These are phyloP conservation scores for Eucommia ulmoides DNA, from an alignment of 257 asterid species.

Conservation along the genomic window DNA sequence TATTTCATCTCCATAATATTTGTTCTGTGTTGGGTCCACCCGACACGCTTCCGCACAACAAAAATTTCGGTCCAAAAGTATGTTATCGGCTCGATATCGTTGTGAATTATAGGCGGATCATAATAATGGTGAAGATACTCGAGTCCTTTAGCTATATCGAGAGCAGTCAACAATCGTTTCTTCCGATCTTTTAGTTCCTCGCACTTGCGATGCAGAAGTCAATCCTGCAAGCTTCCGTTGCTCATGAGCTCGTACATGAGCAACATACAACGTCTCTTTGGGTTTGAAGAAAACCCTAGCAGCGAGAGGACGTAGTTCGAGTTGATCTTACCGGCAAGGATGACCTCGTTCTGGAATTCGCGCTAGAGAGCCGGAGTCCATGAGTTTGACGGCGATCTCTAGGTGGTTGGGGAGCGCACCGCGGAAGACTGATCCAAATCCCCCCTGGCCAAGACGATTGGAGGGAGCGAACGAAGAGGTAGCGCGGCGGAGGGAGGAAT, in stretches of 20 bases:
- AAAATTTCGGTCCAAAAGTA: constrained; percentile 53
- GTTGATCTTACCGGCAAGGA: constrained; percentile 59
- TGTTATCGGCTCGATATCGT: constrained; percentile 88
- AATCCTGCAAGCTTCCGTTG: constrained; percentile 92
- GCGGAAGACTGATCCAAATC: constrained; percentile 84
- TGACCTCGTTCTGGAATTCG: constrained; percentile 86
- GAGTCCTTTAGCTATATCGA: constrained; percentile 75
- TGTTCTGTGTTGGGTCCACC: too few species aligned
- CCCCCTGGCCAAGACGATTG: constrained; percentile 84
- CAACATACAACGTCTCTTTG: constrained; percentile 65
- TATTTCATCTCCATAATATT: too few species aligned
- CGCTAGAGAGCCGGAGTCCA: constrained; percentile 97
- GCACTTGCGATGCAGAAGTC: constrained; percentile 68
- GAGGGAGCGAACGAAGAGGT: constrained; percentile 59
- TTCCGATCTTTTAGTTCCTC: constrained; percentile 68
- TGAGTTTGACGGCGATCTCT: constrained; percentile 60
- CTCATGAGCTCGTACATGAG: constrained; percentile 76
- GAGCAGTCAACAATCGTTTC: constrained; percentile 48
- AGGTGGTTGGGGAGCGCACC: neutral
- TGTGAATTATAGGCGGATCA: constrained; percentile 84
- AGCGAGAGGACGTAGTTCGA: constrained; percentile 60
- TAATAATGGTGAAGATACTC: constrained; percentile 83
- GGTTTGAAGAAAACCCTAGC: constrained; percentile 65
- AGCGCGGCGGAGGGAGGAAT: constrained; percentile 65
- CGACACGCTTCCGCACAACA: too few species aligned